phyloP scores from a whole-genome alignment of 2,329 filamentous ascomycete species.

The Clonostachys rosea region DNA sequence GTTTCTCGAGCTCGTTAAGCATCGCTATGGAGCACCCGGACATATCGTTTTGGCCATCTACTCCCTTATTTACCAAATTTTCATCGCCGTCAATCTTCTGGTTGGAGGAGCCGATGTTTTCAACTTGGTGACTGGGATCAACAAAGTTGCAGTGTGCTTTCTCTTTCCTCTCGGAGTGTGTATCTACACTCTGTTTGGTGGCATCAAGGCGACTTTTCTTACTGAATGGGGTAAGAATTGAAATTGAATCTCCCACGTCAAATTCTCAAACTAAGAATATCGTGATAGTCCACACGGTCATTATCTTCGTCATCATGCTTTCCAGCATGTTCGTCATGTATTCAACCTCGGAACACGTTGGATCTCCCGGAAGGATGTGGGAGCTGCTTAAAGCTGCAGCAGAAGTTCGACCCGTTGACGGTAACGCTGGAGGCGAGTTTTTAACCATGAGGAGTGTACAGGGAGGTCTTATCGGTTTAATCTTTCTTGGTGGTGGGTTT shows the following conservation, averaged over 20 bases:
- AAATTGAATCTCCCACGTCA: no score
- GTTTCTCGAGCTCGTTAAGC: constrained; percentile 78
- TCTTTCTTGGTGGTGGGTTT: no score
- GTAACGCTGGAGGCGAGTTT: constrained; percentile 65
- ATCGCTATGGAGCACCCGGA: constrained; percentile 67
- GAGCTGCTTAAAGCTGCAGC: constrained; percentile 67
- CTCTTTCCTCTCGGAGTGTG: constrained; percentile 77
- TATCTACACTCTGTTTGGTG: constrained; percentile 71
- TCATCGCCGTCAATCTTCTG: constrained; percentile 85
- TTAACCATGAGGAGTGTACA: constrained; percentile 51
- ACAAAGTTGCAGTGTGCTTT: constrained; percentile 77
- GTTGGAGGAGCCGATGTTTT: constrained; percentile 69
- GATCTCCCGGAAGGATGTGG: constrained; percentile 69
- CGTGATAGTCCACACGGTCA: constrained; percentile 66
- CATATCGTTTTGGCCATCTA: constrained; percentile 81
- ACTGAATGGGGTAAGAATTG: constrained; percentile 57
- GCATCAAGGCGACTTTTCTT: constrained; percentile 83
- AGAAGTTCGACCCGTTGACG: constrained; percentile 63
- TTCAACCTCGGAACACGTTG: constrained; percentile 62
- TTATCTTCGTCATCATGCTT: constrained; percentile 79
- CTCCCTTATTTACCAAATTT: constrained; percentile 76
- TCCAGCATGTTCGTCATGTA: constrained; percentile 80
- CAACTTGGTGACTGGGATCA: constrained; percentile 32
- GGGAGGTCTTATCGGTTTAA: no score
- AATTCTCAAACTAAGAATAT: no score